These are phyloP conservation scores for Monosporozyma solicola DNA, from an alignment of 805 yeast genomes.

Conservation along the genomic window DNA sequence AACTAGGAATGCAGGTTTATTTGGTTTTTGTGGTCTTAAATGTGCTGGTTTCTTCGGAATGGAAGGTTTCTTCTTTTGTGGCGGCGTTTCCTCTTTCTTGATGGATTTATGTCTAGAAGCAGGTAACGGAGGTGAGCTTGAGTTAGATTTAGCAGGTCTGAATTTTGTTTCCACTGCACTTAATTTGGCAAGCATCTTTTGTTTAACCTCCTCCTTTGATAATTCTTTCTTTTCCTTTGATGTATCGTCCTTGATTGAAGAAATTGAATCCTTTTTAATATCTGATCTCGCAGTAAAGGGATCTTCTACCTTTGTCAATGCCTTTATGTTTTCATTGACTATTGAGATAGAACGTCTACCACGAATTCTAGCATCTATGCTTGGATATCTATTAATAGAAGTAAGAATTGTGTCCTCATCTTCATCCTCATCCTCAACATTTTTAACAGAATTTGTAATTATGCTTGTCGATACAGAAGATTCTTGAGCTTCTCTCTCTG, in stretches of 20 bases:
- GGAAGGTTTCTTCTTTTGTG: constrained; percentile 19
- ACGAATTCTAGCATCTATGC: neutral
- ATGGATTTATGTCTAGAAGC: neutral
- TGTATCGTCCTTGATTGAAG: neutral
- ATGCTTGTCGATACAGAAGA: neutral
- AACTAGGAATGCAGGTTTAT: constrained; percentile 46
- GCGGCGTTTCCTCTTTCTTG: constrained; percentile 5
- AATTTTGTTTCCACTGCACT: constrained; percentile 17
- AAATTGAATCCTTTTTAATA: neutral
- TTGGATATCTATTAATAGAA: constrained; percentile 9
- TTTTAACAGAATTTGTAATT: neutral
- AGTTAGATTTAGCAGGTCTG: constrained; percentile 25
- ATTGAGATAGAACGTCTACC: constrained; percentile 4
- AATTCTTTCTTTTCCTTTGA: constrained; percentile 3
- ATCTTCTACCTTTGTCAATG: neutral
- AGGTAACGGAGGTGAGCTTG: constrained; percentile 8
- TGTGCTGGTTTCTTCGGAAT: constrained; percentile 54
- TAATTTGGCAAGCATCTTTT: constrained; percentile 38
- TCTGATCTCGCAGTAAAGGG: neutral
- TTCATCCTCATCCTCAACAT: neutral
- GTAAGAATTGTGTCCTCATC: constrained; percentile 6
- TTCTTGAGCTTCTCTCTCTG: neutral
- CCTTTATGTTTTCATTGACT: neutral
- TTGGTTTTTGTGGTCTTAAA: constrained; percentile 24
- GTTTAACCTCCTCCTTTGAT: constrained; percentile 5